These are phyloP conservation scores for Starmerella vaccinii DNA, from an alignment of 805 yeast genomes.

Conservation along the genomic window DNA sequence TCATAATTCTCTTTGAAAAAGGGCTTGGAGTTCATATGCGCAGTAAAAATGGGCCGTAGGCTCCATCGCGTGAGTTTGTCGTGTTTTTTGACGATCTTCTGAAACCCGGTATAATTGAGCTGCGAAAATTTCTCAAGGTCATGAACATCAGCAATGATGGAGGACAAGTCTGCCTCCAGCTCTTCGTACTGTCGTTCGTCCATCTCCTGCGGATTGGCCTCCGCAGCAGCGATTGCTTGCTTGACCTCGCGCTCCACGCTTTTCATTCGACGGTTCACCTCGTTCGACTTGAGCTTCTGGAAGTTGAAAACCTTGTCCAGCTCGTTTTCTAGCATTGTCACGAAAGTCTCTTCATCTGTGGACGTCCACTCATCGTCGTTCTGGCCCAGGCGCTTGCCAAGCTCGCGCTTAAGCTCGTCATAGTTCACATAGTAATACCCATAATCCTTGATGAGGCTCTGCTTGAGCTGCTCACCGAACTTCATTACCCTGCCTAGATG, in stretches of 20 bases:
- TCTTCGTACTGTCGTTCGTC: slow-evolving; percentile 63
- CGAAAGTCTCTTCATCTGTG: slow-evolving; percentile 69
- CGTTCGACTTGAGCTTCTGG: slow-evolving; percentile 78
- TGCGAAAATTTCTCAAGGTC: slow-evolving; percentile 90
- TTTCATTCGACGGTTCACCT: slow-evolving; percentile 73
- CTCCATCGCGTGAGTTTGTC: slow-evolving; percentile 77
- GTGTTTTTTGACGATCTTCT: slow-evolving; percentile 91
- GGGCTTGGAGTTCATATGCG: slow-evolving; percentile 83
- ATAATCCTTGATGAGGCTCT: slow-evolving; percentile 82
- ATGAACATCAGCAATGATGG: slow-evolving; percentile 92
- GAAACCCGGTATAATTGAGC: slow-evolving; percentile 93
- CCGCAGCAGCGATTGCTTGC: slow-evolving; percentile 43
- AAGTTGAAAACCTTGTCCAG: slow-evolving; percentile 88
- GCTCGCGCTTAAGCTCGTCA: slow-evolving; percentile 76
- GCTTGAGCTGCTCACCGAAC: slow-evolving; percentile 87
- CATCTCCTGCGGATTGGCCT: slow-evolving; percentile 31
- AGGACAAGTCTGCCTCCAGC: slow-evolving; percentile 65
- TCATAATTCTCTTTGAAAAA: slow-evolving; percentile 94
- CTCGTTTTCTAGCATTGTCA: slow-evolving; percentile 64
- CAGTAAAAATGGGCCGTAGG: slow-evolving; percentile 86
- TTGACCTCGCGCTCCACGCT: slow-evolving; percentile 66
- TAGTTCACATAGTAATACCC: slow-evolving; percentile 83
- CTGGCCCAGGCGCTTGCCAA: slow-evolving; percentile 54
- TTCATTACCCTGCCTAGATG: slow-evolving; percentile 46
- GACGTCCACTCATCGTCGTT: slow-evolving; percentile 59